phyloP scores from a whole-genome alignment of 2,329 filamentous ascomycete species.

The Phialemoniopsis sp. region DNA sequence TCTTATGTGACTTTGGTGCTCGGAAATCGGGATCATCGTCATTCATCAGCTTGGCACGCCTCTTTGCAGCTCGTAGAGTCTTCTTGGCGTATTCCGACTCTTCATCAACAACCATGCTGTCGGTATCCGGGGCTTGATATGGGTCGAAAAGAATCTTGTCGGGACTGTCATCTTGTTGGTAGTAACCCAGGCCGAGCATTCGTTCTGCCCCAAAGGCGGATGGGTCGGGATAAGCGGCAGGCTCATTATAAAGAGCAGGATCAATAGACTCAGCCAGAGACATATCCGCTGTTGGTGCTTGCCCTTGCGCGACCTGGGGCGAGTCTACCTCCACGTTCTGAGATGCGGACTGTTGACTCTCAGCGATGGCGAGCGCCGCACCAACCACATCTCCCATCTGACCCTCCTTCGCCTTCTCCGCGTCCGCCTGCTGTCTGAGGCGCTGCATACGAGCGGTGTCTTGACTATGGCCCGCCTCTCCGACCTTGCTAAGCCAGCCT shows the following conservation, averaged over 20 bases:
- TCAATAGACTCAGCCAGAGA: conserved; percentile 17
- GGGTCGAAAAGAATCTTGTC: conserved; percentile 58
- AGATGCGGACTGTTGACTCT: too few species aligned
- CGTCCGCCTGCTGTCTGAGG: conserved; percentile 51
- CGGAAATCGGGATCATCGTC: conserved; percentile 52
- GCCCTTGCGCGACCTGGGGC: too few species aligned
- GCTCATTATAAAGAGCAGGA: conserved; percentile 21
- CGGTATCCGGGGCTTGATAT: conserved; percentile 47
- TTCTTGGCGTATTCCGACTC: conserved; percentile 45
- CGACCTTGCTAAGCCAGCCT: conserved; percentile 66
- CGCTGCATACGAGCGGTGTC: conserved; percentile 54
- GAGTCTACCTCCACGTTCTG: too few species aligned
- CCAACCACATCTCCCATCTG: conserved; percentile 14
- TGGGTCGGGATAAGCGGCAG: conserved; percentile 43
- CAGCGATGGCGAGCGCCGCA: conserved; percentile 9
- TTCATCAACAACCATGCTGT: conserved; percentile 31
- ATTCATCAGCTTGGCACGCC: conserved; percentile 46
- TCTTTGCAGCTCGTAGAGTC: conserved; percentile 47
- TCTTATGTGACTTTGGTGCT: conserved; percentile 32
- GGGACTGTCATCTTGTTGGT: conserved; percentile 52
- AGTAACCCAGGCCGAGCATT: conserved; percentile 56
- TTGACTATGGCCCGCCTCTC: conserved; percentile 53
- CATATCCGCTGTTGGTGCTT: conserved; percentile 17
- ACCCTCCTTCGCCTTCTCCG: conserved; percentile 48
- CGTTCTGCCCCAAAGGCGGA: conserved; percentile 40